phyloP scores from a whole-genome alignment of 148 eudicot genomes.

The Mesembryanthemum crystallinum region DNA sequence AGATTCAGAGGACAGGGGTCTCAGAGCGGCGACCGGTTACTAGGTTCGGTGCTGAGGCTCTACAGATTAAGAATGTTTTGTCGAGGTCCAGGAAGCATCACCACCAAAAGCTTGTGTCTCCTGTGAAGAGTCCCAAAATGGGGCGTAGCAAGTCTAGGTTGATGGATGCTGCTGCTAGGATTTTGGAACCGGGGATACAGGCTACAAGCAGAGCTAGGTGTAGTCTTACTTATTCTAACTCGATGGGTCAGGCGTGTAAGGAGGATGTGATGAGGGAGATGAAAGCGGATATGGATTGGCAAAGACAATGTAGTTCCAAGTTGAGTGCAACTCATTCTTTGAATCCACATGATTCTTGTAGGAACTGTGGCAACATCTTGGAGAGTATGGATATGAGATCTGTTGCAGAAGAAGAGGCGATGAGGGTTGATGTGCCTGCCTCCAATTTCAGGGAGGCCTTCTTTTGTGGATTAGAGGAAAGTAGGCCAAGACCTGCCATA shows the following conservation, averaged over 20 bases:
- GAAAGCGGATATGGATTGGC: constrained; percentile 18
- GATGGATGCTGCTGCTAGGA: constrained; percentile 81
- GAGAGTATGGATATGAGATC: constrained; percentile 30
- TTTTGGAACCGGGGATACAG: constrained; percentile 88
- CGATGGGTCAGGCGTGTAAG: constrained; percentile 17
- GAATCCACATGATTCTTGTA: constrained; percentile 53
- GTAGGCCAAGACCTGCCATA: constrained; percentile 27
- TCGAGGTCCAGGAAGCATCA: constrained; percentile 69
- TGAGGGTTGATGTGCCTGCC: constrained; percentile 24
- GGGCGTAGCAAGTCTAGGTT: constrained; percentile 48
- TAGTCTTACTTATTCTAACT: constrained; percentile 56
- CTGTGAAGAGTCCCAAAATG: constrained; percentile 73
- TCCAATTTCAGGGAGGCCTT: constrained; percentile 31
- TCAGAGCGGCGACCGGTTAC: constrained; percentile 54
- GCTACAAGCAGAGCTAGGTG: constrained; percentile 52
- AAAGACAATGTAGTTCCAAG: constrained; percentile 22
- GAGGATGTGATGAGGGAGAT: constrained; percentile 35
- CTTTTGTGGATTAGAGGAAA: constrained; percentile 31
- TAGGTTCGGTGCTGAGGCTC: constrained; percentile 68
- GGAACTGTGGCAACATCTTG: constrained; percentile 57
- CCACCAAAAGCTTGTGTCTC: constrained; percentile 50
- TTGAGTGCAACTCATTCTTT: too few species aligned
- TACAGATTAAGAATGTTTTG: constrained; percentile 66
- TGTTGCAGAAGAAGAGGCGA: constrained; percentile 25
- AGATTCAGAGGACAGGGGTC: constrained; percentile 76